A percentile compares a stretch with the other conserved stretches of the same genome.
phyloP scores from a whole-genome alignment of 352 stramenopile genomes.

The Pelagophyceae sp. region DNA sequence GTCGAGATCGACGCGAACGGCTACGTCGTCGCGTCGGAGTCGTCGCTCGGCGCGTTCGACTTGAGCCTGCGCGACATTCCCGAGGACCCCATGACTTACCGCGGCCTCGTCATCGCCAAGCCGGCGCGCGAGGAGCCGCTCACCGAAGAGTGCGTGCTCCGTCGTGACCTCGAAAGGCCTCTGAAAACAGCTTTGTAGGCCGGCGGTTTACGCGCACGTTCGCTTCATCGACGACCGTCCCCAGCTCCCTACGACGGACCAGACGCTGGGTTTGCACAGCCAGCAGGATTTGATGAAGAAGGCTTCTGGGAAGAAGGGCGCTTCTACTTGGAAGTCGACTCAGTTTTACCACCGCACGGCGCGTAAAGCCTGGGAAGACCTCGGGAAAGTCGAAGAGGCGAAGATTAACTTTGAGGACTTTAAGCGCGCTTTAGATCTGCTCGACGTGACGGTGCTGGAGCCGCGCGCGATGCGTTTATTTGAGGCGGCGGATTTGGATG shows the following conservation, averaged over 20 bases:
- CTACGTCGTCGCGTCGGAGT: not conserved
- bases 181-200: too few relatives aligned
- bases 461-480: constrained; percentile 14
- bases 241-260: constrained; percentile 2
- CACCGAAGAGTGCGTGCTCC: constrained; percentile 12
- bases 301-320: not conserved
- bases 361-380: constrained; percentile 15
- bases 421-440: constrained; percentile 15
- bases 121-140: not conserved
- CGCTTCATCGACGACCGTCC: constrained; percentile 16
- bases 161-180: too few relatives aligned
- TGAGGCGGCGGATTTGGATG: constrained; percentile 2
- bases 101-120: not conserved
- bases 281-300: constrained; percentile 8
- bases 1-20: not conserved
- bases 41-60: constrained; percentile 2
- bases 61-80: not conserved
- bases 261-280: not conserved
- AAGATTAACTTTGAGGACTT: constrained; percentile 1
- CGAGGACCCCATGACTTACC: not conserved
- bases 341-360: constrained; percentile 2
- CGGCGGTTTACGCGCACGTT: constrained; percentile 1
- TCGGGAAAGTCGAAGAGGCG: not conserved
- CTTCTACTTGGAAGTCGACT: not conserved
- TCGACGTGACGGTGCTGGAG: constrained; percentile 14